Base-by-base conservation (phyloP, 2,329 filamentous ascomycete species). In the Arthroderma sp. region DNA sequence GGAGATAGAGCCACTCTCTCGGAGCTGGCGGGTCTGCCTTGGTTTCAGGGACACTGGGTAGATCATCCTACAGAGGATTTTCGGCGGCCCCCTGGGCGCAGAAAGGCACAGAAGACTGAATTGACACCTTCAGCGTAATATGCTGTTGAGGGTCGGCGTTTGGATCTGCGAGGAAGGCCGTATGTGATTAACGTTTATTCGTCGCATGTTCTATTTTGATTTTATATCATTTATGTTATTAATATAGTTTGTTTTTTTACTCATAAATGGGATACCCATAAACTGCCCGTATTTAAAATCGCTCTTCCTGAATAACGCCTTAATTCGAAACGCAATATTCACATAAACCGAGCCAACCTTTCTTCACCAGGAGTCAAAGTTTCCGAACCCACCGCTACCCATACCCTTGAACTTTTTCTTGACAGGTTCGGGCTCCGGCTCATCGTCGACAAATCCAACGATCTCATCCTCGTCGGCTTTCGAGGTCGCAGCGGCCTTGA, bases 351-450 rank as follows among this genome's bases (percentile, higher is more conserved):
- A 22, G 15, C 15, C 15, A 22, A 22, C 15, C 15, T 22, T 22
- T 22, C 9, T 8, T 50, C 43, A 95, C 89, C 91, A 98, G 33
- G 70, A 76, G 64, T 94, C 88, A 62, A 98, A 98, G 63, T 95
- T 94, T 2, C 89, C 88, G 71, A 96, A 98, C 0, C 86, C 87
- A 8, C 78, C 77, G 0, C 86, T 87, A 7, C 78, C 77, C 1
- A 51, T 48, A 2, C 58, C 29, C 59, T 84, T 91, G 2, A 70
- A 64, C 67, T 94, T 96, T 67, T 95, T 96, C 63, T 77, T 80
- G 3, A 72, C 76, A 11, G 84, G 85, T 54, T 85, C 79, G 27
- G 61, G 61, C 44, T 78, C 78, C 61, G 78, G 81, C 33, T 74
- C 69, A 47, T 81, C 80, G 49, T 78, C 72, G 29, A 75, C 67